phyloP scores from a whole-genome alignment of 176 grass and related monocot species.

The Avena eriantha region DNA sequence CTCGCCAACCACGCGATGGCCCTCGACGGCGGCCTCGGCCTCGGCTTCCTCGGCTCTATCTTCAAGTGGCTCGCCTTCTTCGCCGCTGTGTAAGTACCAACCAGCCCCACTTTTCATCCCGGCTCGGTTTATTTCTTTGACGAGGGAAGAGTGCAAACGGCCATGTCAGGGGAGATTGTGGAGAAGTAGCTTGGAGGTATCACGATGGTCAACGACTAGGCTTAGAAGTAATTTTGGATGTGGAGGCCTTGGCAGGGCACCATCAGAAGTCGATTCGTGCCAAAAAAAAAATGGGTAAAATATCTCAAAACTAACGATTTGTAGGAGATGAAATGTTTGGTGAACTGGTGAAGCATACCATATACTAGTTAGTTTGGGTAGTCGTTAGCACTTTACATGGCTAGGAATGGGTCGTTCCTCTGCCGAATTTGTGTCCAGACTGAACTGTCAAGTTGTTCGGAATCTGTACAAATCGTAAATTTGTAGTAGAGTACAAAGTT shows the following conservation, averaged over 20 bases:
- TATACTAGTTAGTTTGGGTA: background rate
- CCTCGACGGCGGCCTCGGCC: constrained; percentile 60
- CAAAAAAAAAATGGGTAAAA: background rate
- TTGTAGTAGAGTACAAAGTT: background rate
- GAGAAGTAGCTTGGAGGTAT: background rate
- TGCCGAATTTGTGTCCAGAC: background rate
- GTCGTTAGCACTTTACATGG: background rate
- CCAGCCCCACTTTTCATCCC: background rate
- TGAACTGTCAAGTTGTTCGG: background rate
- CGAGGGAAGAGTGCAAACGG: too few relatives aligned
- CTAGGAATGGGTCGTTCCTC: background rate
- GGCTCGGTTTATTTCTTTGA: too few relatives aligned
- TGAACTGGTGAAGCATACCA: background rate
- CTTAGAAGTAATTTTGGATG: background rate
- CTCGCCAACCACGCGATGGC: constrained; percentile 69
- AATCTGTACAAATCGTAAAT: background rate
- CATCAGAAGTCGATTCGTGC: background rate
- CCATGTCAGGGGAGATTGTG: background rate
- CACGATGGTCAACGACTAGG: background rate
- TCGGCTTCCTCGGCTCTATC: constrained; percentile 65
- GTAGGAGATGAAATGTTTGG: background rate
- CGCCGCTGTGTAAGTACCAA: constrained; percentile 65
- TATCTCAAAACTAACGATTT: background rate
- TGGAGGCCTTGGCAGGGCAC: background rate
- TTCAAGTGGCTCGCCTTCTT: constrained; percentile 83